A percentile compares a stretch with the other conserved stretches of the same genome.
Conservation (phyloP, 371 early-diverging fungal genomes). For the Apophysomyces elegans region DNA sequence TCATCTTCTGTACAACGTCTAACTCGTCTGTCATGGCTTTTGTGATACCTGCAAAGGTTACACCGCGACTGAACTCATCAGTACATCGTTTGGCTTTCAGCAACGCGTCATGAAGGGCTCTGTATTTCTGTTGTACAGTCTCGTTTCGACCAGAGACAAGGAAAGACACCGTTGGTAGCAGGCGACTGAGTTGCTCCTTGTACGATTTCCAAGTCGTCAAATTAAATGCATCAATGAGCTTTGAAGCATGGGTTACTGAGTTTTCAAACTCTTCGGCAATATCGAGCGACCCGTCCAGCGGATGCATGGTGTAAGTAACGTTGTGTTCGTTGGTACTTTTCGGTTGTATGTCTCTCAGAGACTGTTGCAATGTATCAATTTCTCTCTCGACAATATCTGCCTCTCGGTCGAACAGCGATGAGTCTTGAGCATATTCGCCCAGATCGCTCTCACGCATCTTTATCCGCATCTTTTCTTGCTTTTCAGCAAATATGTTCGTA, state of each 20-base stretch:
- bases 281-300: conserved; percentile 29
- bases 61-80: conserved; percentile 36
- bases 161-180: conserved; percentile 19
- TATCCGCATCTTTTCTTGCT: neutral
- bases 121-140: conserved; percentile 16
- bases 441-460: neutral
- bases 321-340: conserved; percentile 7
- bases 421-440: neutral
- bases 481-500: neutral
- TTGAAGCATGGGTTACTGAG: neutral
- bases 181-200: conserved; percentile 15
- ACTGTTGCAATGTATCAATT: conserved; percentile 7
- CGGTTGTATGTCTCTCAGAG: conserved; percentile 5
- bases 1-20: conserved; percentile 40
- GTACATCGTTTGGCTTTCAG: conserved; percentile 22
- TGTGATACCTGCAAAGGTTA: conserved; percentile 36
- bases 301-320: conserved; percentile 22
- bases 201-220: conserved; percentile 32
- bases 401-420: neutral
- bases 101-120: conserved; percentile 13
- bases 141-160: conserved; percentile 15
- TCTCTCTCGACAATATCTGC: conserved; percentile 3
- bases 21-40: conserved; percentile 41
- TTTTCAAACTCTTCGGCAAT: conserved; percentile 11
- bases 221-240: conserved; percentile 24